phyloP scores from a whole-genome alignment of 176 grass and related monocot species.

The Avena eriantha region DNA sequence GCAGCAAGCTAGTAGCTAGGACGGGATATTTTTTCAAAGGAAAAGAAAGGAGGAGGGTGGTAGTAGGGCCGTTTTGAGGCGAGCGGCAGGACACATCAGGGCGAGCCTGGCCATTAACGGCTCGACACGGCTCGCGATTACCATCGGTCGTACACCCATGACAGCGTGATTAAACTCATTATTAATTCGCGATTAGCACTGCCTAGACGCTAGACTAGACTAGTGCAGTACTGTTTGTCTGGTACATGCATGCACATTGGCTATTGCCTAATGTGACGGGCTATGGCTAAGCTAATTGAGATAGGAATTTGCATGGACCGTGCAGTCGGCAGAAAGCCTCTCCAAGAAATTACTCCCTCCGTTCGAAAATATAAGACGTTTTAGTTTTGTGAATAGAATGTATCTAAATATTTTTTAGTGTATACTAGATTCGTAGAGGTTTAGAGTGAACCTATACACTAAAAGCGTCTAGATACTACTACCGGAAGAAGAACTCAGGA shows the following conservation, averaged over 20 bases:
- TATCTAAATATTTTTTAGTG: no score
- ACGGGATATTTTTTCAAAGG: neutral
- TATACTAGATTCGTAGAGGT: no score
- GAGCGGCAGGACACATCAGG: slow-evolving; percentile 29
- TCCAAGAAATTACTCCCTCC: no score
- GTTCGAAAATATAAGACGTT: no score
- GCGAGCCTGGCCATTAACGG: slow-evolving; percentile 2
- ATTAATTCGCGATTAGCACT: neutral
- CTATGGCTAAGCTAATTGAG: neutral
- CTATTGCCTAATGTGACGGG: neutral
- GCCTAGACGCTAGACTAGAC: neutral
- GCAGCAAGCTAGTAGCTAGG: neutral
- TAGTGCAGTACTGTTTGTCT: neutral
- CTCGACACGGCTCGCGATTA: slow-evolving; percentile 38
- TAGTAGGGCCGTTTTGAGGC: slow-evolving; percentile 33
- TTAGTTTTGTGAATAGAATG: no score
- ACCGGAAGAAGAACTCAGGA: no score
- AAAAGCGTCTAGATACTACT: no score
- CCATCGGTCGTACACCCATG: slow-evolving; percentile 40
- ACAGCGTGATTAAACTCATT: slow-evolving; percentile 1
- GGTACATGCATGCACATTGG: neutral
- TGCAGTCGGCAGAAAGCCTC: no score
- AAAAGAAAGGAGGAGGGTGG: neutral
- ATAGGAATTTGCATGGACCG: neutral
- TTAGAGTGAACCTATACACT: no score